These are phyloP conservation scores for Candida tammaniensis DNA, from an alignment of 805 yeast genomes.

Conservation along the genomic window DNA sequence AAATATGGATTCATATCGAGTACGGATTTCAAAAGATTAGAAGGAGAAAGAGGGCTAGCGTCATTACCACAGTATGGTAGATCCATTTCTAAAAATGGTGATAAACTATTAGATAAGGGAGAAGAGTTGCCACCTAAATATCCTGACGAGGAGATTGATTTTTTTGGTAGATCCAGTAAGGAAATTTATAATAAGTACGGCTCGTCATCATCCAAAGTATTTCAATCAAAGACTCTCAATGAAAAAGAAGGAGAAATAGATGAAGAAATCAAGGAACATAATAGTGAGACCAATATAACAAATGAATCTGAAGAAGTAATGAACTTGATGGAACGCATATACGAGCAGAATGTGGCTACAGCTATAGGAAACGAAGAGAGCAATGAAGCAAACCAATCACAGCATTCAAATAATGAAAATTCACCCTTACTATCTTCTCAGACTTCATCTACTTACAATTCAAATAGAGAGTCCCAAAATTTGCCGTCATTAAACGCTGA, in stretches of 20 bases:
- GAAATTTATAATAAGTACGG: constrained; percentile 22
- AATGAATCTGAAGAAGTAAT: constrained; percentile 34
- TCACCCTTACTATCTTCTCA: constrained; percentile 2
- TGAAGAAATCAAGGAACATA: constrained; percentile 1
- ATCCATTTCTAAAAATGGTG: constrained; percentile 29
- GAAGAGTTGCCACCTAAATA: constrained; percentile 72
- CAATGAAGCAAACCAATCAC: constrained; percentile 1
- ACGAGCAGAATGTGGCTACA: constrained; percentile 28
- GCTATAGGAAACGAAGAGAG: too few relatives aligned
- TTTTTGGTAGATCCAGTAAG: constrained; percentile 47
- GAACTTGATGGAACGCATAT: constrained; percentile 31
- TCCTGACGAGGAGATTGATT: constrained; percentile 60
- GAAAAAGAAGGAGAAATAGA: constrained; percentile 7
- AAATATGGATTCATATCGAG: constrained; percentile 56
- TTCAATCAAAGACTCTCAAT: constrained; percentile 10
- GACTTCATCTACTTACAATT: not conserved
- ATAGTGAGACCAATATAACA: constrained; percentile 15
- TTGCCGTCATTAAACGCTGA: too few relatives aligned
- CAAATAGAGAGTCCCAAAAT: constrained; percentile 1
- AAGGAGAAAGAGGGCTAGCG: constrained; percentile 39
- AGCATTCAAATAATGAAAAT: constrained; percentile 3
- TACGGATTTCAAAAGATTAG: constrained; percentile 34
- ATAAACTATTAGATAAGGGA: constrained; percentile 64
- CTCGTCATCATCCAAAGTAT: constrained; percentile 22
- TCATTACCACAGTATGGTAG: constrained; percentile 42